Percentiles rank a stretch among this genome's conserved stretches.
phyloP scores from a whole-genome alignment of 345 rosid species.

The Dipteronia dyeriana region DNA sequence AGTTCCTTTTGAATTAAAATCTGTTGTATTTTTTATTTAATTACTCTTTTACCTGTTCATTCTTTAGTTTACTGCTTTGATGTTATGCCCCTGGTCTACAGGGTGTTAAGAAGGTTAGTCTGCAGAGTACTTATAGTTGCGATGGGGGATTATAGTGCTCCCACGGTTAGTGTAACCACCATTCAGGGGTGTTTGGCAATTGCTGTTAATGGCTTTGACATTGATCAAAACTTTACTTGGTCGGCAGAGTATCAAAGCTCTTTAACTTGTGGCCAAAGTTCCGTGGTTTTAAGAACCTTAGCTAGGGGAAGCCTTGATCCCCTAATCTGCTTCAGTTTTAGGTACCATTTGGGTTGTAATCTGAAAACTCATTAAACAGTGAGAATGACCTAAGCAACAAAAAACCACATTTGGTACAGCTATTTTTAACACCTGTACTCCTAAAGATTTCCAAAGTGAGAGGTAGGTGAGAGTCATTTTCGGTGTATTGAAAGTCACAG shows the following conservation, averaged over 20 bases:
- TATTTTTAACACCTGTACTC: not conserved
- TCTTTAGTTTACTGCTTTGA: not conserved
- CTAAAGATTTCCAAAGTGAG: not conserved
- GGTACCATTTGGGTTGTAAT: not conserved
- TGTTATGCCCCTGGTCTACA: not conserved
- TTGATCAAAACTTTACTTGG: not conserved
- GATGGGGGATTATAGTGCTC: not conserved
- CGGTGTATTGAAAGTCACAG: not conserved
- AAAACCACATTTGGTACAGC: not conserved
- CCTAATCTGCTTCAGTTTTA: not conserved
- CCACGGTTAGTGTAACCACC: no score
- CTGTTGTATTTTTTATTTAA: not conserved
- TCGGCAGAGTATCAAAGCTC: not conserved
- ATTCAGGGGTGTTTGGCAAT: not conserved
- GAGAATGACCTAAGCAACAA: not conserved
- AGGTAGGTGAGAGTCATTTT: slow-evolving; percentile 12
- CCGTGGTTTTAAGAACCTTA: not conserved
- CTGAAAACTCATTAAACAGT: not conserved
- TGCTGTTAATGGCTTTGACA: not conserved
- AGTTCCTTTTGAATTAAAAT: not conserved
- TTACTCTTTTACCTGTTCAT: not conserved
- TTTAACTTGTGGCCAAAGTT: not conserved
- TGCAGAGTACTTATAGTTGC: not conserved
- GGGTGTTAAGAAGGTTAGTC: not conserved
- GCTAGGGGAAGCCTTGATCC: not conserved